Conservation (phyloP, 176 grass and related monocot species). For the Oryza punctata region DNA sequence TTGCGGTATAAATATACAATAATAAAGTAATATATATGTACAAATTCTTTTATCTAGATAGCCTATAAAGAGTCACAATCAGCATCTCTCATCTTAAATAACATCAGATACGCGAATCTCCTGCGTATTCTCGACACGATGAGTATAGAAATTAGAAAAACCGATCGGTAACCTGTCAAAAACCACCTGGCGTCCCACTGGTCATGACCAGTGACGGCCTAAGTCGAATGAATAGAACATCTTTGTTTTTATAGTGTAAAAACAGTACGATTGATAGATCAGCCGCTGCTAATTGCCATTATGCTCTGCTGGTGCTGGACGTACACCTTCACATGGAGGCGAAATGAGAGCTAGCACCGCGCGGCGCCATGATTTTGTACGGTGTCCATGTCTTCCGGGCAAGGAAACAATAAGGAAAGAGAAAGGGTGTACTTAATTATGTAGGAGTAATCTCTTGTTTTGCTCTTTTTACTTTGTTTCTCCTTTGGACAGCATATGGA, state of each 20-base stretch:
- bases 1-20: neutral
- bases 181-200: neutral
- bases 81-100: no score
- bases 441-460: neutral
- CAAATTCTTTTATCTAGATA: no score
- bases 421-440: neutral
- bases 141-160: neutral
- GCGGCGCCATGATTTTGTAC: constrained; percentile 43
- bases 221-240: neutral
- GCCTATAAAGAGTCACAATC: no score
- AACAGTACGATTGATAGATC: neutral
- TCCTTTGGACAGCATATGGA: constrained; percentile 20
- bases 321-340: constrained; percentile 45
- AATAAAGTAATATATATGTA: no score
- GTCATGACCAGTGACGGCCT: constrained; percentile 4
- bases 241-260: neutral
- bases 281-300: constrained; percentile 6
- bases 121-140: neutral
- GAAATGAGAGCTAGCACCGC: constrained; percentile 18
- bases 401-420: neutral
- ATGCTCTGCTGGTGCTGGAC: constrained; percentile 2
- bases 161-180: neutral
- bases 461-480: neutral
- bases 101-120: no score
- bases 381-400: constrained; percentile 38